phyloP scores from a whole-genome alignment of 441 rosid genomes.

The Populus hybrid region DNA sequence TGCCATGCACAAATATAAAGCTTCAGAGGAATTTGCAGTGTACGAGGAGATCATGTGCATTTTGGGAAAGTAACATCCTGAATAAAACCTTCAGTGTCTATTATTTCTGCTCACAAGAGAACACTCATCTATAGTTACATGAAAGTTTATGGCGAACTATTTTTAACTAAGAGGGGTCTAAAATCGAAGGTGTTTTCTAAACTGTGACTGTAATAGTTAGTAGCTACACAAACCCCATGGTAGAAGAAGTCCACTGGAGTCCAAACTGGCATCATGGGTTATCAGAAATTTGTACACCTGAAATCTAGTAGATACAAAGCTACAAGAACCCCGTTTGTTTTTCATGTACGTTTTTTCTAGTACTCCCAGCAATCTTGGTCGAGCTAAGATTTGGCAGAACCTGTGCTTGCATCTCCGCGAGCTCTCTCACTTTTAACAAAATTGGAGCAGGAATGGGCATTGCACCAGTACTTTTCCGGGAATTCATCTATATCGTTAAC shows the following conservation, averaged over 20 bases:
- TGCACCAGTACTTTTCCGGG: slow-evolving; percentile 64
- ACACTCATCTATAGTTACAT: not conserved
- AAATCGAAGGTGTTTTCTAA: not conserved
- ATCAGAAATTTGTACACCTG: slow-evolving; percentile 25
- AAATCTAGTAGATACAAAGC: slow-evolving; percentile 34
- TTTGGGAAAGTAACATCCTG: not conserved
- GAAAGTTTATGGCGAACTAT: not conserved
- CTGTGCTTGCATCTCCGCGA: slow-evolving; percentile 70
- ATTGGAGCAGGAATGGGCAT: slow-evolving; percentile 67
- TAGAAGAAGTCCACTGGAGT: not conserved
- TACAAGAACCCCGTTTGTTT: slow-evolving; percentile 55
- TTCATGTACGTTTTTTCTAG: slow-evolving; percentile 44
- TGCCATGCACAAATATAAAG: not conserved
- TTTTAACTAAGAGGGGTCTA: not conserved
- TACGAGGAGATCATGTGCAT: too few species aligned
- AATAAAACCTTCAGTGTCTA: not conserved
- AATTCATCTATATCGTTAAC: slow-evolving; percentile 41
- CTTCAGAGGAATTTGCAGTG: too few species aligned
- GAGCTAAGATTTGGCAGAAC: slow-evolving; percentile 35
- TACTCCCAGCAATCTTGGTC: slow-evolving; percentile 36
- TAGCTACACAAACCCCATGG: not conserved
- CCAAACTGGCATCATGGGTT: slow-evolving; percentile 6
- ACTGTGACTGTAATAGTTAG: not conserved
- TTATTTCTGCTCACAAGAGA: not conserved
- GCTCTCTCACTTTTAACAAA: slow-evolving; percentile 75